Evolutionary conservation across 106 monocot species (phyloP).

Genomic region (Allium fistulosum): DNA sequence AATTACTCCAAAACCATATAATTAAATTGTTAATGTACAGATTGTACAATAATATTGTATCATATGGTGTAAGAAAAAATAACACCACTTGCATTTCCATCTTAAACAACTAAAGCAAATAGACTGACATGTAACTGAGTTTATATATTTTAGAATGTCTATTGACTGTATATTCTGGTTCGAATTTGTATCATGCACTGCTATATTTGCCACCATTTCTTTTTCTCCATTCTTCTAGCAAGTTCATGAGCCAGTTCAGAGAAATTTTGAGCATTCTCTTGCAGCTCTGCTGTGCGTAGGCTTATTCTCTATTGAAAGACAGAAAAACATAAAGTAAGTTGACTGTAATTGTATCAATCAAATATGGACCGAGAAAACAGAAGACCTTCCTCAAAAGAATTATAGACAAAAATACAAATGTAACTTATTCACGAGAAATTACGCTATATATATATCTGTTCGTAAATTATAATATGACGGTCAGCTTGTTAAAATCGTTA

Average conservation of each 20-base stretch:
- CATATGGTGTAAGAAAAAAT: too few relatives aligned
- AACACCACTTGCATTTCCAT: too few relatives aligned
- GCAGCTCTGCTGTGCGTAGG: slow-evolving; percentile 68
- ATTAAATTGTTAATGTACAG: too few relatives aligned
- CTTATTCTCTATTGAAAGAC: slow-evolving; percentile 44
- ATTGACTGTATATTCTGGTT: too few relatives aligned
- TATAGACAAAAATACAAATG: background rate
- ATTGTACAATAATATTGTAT: too few relatives aligned
- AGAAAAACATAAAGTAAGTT: background rate
- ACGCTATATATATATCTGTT: background rate
- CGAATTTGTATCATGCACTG: too few relatives aligned
- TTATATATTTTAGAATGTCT: too few relatives aligned
- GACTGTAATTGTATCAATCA: background rate
- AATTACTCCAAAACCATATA: too few relatives aligned
- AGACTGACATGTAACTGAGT: too few relatives aligned
- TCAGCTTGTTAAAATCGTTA: background rate
- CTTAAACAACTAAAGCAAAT: too few relatives aligned
- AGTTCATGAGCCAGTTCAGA: slow-evolving; percentile 74
- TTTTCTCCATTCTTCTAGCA: slow-evolving; percentile 71
- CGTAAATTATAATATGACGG: background rate
- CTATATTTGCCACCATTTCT: slow-evolving; percentile 89
- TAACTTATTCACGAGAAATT: background rate
- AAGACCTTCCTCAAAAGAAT: background rate
- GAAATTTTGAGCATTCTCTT: slow-evolving; percentile 70
- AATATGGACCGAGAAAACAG: background rate